Evolutionary conservation across 2,329 filamentous ascomycete species (phyloP).

Genomic region (Colletotrichum cordylinicola): DNA sequence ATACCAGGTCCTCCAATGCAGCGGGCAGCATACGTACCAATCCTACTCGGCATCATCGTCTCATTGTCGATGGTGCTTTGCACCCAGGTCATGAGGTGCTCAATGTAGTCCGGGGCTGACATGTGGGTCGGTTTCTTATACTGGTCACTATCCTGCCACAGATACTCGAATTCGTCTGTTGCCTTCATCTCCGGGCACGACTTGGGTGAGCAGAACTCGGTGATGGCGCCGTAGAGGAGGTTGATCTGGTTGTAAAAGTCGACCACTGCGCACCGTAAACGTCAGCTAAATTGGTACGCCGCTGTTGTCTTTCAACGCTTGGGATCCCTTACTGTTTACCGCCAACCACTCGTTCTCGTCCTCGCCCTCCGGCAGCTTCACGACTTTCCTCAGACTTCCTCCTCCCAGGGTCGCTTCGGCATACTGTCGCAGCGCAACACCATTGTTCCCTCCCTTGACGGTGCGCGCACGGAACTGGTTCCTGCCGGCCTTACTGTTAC

Average conservation of each 20-base stretch:
- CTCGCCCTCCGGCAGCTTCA: slow-evolving; percentile 95
- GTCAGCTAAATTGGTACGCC: slow-evolving; percentile 29
- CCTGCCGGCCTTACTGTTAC: slow-evolving; percentile 73
- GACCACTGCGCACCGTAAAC: slow-evolving; percentile 70
- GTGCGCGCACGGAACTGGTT: slow-evolving; percentile 90
- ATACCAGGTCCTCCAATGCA: too few relatives aligned
- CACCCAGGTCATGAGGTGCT: slow-evolving; percentile 97
- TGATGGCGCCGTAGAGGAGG: slow-evolving; percentile 96
- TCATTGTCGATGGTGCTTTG: slow-evolving; percentile 96
- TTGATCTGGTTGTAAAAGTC: slow-evolving; percentile 99
- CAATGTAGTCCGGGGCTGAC: slow-evolving; percentile 95
- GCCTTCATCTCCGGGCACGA: slow-evolving; percentile 99
- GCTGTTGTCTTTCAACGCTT: background rate
- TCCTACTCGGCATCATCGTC: slow-evolving; percentile 90
- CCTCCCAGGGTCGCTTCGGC: slow-evolving; percentile 96
- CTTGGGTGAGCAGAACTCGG: slow-evolving; percentile 97
- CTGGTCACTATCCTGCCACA: slow-evolving; percentile 96
- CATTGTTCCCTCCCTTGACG: slow-evolving; percentile 81
- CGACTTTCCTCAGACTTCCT: slow-evolving; percentile 92
- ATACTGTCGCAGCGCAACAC: slow-evolving; percentile 94
- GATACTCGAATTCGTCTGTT: slow-evolving; percentile 99
- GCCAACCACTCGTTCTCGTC: slow-evolving; percentile 98
- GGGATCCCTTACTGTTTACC: slow-evolving; percentile 80
- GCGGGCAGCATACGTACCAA: slow-evolving; percentile 58
- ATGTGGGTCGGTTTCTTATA: slow-evolving; percentile 98